phyloP scores from a whole-genome alignment of 495 filamentous ascomycete species.

The Aspergillus coremiiformis region DNA sequence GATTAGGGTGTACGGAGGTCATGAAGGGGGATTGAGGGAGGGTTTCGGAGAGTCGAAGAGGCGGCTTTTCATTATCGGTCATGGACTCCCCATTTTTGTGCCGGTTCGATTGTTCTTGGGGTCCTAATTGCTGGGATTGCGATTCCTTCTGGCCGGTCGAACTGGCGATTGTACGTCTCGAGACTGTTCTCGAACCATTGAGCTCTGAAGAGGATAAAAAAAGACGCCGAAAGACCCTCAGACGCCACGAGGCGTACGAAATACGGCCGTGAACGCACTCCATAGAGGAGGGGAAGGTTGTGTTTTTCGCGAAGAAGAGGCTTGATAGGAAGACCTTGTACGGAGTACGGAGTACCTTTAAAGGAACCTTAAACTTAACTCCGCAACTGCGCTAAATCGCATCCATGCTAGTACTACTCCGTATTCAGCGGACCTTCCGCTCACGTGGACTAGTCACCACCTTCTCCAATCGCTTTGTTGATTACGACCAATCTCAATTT shows the following conservation, averaged over 20 bases:
- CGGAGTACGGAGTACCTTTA: too few species aligned
- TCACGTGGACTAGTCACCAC: not conserved
- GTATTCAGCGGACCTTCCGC: not conserved
- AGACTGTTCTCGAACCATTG: not conserved
- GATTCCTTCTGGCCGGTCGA: not conserved
- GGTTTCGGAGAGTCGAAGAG: slow-evolving; percentile 27
- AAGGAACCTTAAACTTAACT: slow-evolving; percentile 2
- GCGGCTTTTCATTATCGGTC: not conserved
- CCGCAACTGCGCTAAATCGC: slow-evolving; percentile 4
- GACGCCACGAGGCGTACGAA: slow-evolving; percentile 32
- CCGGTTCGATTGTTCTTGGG: not conserved
- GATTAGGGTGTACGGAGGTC: slow-evolving; percentile 13
- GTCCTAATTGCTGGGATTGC: not conserved
- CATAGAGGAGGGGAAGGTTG: too few species aligned
- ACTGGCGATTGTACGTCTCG: slow-evolving; percentile 1
- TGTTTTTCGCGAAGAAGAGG: not conserved
- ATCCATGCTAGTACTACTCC: not conserved
- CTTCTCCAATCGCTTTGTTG: slow-evolving; percentile 2
- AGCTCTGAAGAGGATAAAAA: slow-evolving; percentile 5
- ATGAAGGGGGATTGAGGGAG: slow-evolving; percentile 38
- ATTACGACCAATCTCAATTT: not conserved
- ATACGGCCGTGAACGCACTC: slow-evolving; percentile 19
- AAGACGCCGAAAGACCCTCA: slow-evolving; percentile 24
- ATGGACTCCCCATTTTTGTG: not conserved
- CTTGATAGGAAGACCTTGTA: not conserved